Conservation (phyloP, 257 asterid genomes). For the Osmanthus fragrans region DNA sequence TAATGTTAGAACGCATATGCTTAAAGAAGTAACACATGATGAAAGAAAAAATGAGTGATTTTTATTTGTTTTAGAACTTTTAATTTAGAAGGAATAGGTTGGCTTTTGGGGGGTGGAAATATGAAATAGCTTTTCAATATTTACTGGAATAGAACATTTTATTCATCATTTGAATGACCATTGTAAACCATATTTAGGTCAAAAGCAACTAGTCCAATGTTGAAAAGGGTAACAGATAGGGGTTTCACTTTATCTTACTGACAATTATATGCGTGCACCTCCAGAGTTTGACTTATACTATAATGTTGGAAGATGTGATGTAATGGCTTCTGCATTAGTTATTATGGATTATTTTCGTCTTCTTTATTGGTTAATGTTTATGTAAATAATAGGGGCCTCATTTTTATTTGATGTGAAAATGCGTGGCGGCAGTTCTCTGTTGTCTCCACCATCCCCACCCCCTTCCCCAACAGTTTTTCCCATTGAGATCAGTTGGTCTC, state of each 20-base stretch:
- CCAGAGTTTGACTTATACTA: neutral
- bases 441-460: neutral
- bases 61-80: neutral
- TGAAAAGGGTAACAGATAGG: neutral
- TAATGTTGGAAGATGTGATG: neutral
- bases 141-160: neutral
- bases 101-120: neutral
- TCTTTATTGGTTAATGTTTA: neutral
- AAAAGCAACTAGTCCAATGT: neutral
- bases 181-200: neutral
- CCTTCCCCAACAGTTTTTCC: neutral
- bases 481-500: neutral
- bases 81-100: conserved; percentile 12
- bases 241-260: neutral
- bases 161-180: neutral
- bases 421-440: conserved; percentile 9
- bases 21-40: neutral
- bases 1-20: neutral
- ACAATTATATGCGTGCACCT: neutral
- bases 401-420: neutral
- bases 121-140: neutral
- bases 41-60: neutral
- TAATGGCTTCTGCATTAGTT: conserved; percentile 4
- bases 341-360: neutral
- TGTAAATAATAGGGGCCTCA: neutral